Evolutionary conservation across 192 early-diverging fungal species (phyloP).

Genomic region (Podochytrium sp.): DNA sequence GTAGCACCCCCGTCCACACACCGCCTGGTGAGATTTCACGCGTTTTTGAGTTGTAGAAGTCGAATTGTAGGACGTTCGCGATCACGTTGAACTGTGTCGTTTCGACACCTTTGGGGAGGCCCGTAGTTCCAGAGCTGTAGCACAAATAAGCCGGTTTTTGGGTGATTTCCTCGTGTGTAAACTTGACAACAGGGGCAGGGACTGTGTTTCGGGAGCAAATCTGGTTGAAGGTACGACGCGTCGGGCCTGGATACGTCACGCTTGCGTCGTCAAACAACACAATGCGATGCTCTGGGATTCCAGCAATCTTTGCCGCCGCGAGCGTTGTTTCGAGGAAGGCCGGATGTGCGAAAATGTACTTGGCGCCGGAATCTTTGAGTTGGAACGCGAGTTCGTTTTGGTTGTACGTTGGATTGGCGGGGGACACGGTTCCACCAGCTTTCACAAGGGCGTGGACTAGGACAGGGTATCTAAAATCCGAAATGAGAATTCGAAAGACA

Average conservation of each 20-base stretch:
- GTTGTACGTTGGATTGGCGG: conserved; percentile 85
- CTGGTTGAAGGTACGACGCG: conserved; percentile 18
- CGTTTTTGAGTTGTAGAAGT: conserved; percentile 45
- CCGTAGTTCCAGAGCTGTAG: conserved; percentile 76
- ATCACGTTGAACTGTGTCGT: conserved; percentile 83
- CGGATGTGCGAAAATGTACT: conserved; percentile 59
- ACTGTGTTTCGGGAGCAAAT: conserved; percentile 6
- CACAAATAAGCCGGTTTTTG: conserved; percentile 63
- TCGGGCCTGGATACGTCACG: conserved; percentile 26
- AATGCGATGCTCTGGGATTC: conserved; percentile 35
- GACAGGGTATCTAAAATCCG: conserved; percentile 56
- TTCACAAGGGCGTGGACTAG: conserved; percentile 65
- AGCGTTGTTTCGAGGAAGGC: conserved; percentile 30
- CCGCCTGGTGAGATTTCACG: conserved; percentile 17
- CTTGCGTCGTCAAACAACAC: conserved; percentile 32
- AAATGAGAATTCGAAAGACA: not conserved
- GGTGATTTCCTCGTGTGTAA: conserved; percentile 42
- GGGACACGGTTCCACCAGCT: conserved; percentile 68
- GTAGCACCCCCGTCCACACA: conserved; percentile 62
- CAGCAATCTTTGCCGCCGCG: conserved; percentile 33
- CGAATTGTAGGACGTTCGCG: conserved; percentile 72
- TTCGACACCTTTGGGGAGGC: conserved; percentile 72
- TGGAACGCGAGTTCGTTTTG: conserved; percentile 77
- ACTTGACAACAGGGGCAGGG: conserved; percentile 27
- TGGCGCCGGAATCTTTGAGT: conserved; percentile 70